Base-by-base conservation (phyloP, 257 asterid species). In the Agastache rugosa region DNA sequence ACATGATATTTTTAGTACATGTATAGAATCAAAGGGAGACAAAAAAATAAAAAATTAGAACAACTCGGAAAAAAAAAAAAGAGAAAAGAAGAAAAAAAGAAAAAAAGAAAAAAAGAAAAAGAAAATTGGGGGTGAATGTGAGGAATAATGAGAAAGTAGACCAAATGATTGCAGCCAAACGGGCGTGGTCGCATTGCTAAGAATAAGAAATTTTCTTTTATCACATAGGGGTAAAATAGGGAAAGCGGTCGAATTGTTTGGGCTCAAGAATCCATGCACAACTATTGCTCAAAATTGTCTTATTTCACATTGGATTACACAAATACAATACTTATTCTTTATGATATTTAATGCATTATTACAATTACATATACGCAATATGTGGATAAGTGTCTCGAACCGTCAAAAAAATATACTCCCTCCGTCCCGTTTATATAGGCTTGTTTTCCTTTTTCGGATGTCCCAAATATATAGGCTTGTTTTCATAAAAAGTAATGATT, bases 111-210 rank as follows among this genome's bases (percentile, higher is more conserved):
- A 63, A 59, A 74, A 68, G 41, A 75, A 7, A 9, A 9, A 15
- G 23, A 29, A 29, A 4, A 2, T 0, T 31, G 6, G 37, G 37
- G 56, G 67, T 45, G 84, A 72, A 75, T 69, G 63, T 19, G 77
- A 17, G 54, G 71, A 92, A 85, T 88, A 63, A 85, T 88, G 81
- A 74, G 71, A 79, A 87, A 85, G 89, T 82, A 84, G 96, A 90
- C 89, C 87, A 75, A 69, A 90, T 88, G 89, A 90, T 90, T 89
- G 91, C 77, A 76, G 79, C 84, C 85, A 83, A 90, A 86, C 77
- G 78, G 81, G 96, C 94, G 91, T 88, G 98, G 87, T 81, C 64
- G 63, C 85, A 80, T 92, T 84, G 80, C n/a, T 50, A 77, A 51
- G 72, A 72, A 78, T 70, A 68, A 71, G 29, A 84, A 80, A 77